Evolutionary conservation across 805 yeast species (phyloP).

Genomic region (Jamesozyma gamospora): DNA sequence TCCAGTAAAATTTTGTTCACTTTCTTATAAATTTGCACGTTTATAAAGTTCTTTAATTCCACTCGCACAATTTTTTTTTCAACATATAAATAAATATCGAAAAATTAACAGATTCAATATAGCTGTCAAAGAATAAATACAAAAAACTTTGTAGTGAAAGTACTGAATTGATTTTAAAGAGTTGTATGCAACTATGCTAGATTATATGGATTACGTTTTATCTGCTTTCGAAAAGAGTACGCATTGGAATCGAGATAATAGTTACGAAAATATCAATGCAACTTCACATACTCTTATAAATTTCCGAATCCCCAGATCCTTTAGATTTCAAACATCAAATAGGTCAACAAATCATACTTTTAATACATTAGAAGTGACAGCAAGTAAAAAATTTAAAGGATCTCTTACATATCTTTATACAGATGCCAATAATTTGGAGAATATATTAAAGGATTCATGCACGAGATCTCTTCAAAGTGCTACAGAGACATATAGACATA

Average conservation of each 20-base stretch:
- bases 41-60: too few species aligned
- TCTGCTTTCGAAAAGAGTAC: slow-evolving; percentile 60
- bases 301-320: slow-evolving; percentile 61
- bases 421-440: slow-evolving; percentile 41
- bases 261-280: slow-evolving; percentile 66
- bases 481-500: slow-evolving; percentile 54
- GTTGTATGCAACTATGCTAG: slow-evolving; percentile 45
- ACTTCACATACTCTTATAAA: slow-evolving; percentile 60
- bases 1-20: too few species aligned
- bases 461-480: slow-evolving; percentile 54
- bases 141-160: too few species aligned
- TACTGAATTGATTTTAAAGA: too few species aligned
- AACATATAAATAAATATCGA: too few species aligned
- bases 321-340: slow-evolving; percentile 56
- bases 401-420: slow-evolving; percentile 75
- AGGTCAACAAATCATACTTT: slow-evolving; percentile 61
- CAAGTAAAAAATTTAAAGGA: slow-evolving; percentile 61
- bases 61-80: too few species aligned
- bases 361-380: slow-evolving; percentile 57
- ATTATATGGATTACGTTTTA: slow-evolving; percentile 81
- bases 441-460: slow-evolving; percentile 39
- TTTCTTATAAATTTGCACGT: too few species aligned
- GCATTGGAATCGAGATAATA: slow-evolving; percentile 70
- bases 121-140: too few species aligned
- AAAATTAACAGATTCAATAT: too few species aligned